phyloP scores from a whole-genome alignment of 139 green algal species.

The Chlamydomonas urium region DNA sequence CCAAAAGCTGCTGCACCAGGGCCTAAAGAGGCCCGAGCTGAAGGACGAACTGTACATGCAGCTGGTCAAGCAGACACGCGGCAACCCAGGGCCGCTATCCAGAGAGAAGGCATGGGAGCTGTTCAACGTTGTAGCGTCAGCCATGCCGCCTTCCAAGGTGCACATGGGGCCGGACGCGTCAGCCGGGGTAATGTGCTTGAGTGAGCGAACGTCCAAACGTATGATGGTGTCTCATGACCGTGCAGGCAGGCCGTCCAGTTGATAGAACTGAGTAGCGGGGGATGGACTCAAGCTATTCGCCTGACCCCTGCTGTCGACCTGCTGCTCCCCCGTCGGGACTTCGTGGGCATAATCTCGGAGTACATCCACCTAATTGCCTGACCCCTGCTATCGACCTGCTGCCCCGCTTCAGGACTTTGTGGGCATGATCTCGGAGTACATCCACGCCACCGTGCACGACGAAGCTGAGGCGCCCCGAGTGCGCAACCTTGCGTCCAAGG shows the following conservation, averaged over 20 bases:
- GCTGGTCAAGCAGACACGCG: constrained; percentile 89
- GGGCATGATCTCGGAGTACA: constrained; percentile 84
- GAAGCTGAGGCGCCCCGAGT: constrained; percentile 40
- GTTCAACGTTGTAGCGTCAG: constrained; percentile 74
- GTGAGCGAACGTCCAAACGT: too few relatives aligned
- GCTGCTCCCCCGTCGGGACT: constrained; percentile 61
- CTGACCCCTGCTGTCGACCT: too few relatives aligned
- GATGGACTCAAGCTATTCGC: too few relatives aligned
- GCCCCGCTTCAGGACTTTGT: constrained; percentile 71
- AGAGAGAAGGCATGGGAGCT: constrained; percentile 80
- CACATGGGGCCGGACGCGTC: too few relatives aligned
- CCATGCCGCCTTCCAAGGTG: constrained; percentile 82
- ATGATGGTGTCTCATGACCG: too few relatives aligned
- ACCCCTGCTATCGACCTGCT: too few relatives aligned
- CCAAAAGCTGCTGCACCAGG: constrained; percentile 89
- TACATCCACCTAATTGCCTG: too few relatives aligned
- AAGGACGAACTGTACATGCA: constrained; percentile 89
- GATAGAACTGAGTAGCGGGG: too few relatives aligned
- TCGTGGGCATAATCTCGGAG: constrained; percentile 83
- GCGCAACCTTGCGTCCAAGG: constrained; percentile 42
- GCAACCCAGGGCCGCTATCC: constrained; percentile 53
- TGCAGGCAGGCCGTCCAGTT: too few relatives aligned
- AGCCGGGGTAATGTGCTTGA: too few relatives aligned
- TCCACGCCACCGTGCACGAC: constrained; percentile 67
- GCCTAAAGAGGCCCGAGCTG: constrained; percentile 83